Evolutionary conservation across 345 rosid species (phyloP), one percentile per base, ranked within the genome.

Genomic region (Ceriops zippeliana): DNA sequence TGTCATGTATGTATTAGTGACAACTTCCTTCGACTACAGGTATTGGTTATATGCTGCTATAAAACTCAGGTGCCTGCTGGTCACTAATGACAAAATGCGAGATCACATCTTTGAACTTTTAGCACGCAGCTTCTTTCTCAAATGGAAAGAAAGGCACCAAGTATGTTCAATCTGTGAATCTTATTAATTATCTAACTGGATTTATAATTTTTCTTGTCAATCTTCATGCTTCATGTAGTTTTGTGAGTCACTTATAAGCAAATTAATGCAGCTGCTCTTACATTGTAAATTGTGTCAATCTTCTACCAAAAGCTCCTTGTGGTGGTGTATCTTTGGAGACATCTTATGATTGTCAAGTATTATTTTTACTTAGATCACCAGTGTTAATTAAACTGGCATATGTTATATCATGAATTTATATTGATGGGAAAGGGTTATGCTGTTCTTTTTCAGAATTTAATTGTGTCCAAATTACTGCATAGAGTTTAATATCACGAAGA

Each of bases 1-100:
- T 1, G n/a, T 7, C 28, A 38, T 42, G 6, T 35, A 20, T 21
- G 5, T 19, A 10, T 32, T 37, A 47, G 56, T 65, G 38, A 31
- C 34, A 22, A 13, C 8, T 53, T 64, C 24, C 31, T 21, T 19
- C n/a, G 11, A 38, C 34, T 75, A 61, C 66, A 92, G 93, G 96
- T 93, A 87, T 72, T 93, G 98, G 95, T 91, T 90, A 0, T 93
- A 87, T 64, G 96, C 98, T 71, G 83, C 92, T 72, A 92, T 86
- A 30, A 89, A 84, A 67, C 86, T 90, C 56, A 83, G 85, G 75
- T 93, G 97, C 76, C 77, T 87, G 73, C 88, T 90, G 47, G 87
- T 90, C 72, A 90, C 96, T 3, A 90, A 93, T 77, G 98, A 93
- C 77, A 92, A 93, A 75, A 90, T 93, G 97, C 87, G 93, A 70